Evolutionary conservation across 2,329 filamentous ascomycete genomes (phyloP).

Genomic region (Parastagonospora nodorum): DNA sequence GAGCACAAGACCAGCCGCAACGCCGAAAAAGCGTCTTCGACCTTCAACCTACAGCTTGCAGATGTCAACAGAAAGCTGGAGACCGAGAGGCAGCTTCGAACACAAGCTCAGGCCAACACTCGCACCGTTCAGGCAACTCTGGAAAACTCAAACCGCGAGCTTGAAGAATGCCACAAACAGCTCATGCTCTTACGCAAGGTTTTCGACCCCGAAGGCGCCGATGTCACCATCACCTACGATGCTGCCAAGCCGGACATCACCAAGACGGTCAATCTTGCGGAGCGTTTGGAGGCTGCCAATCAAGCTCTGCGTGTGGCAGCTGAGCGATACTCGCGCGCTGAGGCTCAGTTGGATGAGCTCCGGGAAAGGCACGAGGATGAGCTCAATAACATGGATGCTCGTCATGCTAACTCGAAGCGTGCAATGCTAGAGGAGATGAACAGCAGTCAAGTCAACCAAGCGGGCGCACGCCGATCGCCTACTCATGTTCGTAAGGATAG

Average conservation of each 20-base stretch:
- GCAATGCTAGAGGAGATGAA: constrained; percentile 86
- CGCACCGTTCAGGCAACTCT: constrained; percentile 79
- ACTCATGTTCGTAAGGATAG: constrained; percentile 68
- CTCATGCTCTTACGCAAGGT: constrained; percentile 83
- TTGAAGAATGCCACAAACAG: constrained; percentile 78
- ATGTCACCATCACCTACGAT: constrained; percentile 71
- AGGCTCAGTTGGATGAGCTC: constrained; percentile 79
- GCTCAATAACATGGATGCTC: constrained; percentile 66
- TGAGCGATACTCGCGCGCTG: constrained; percentile 79
- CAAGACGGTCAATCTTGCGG: constrained; percentile 73
- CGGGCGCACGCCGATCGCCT: constrained; percentile 64
- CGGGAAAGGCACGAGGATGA: constrained; percentile 75
- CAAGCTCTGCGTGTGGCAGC: constrained; percentile 83
- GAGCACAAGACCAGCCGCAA: constrained; percentile 89
- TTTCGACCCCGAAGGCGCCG: constrained; percentile 75
- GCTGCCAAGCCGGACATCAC: constrained; percentile 70
- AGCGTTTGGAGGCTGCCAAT: constrained; percentile 86
- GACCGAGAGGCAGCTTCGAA: constrained; percentile 82
- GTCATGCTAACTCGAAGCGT: constrained; percentile 68
- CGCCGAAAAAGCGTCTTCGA: constrained; percentile 86
- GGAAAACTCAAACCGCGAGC: constrained; percentile 79
- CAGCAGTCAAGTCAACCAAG: constrained; percentile 72
- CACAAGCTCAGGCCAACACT: constrained; percentile 83
- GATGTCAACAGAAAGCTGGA: constrained; percentile 90
- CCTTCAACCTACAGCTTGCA: constrained; percentile 78